Conservation (phyloP, 192 early-diverging fungal genomes). For the Coemansia sp. region DNA sequence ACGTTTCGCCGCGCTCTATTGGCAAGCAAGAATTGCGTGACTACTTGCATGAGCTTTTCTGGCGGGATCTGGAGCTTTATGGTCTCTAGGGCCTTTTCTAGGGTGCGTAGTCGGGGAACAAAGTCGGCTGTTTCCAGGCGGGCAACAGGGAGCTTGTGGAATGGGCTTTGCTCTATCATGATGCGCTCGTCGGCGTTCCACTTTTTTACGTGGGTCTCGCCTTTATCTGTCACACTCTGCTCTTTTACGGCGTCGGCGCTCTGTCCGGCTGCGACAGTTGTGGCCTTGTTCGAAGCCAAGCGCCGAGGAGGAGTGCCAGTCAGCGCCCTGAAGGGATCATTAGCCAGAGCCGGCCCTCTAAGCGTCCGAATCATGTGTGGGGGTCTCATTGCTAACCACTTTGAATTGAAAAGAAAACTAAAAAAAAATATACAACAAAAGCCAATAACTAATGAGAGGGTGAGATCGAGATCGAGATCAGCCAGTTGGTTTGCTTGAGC, state of each 20-base stretch:
- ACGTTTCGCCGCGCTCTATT: conserved; percentile 2
- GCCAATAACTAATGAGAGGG: no score
- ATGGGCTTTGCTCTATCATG: not conserved
- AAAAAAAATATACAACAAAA: no score
- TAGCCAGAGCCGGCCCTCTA: no score
- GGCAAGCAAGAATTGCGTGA: conserved; percentile 10
- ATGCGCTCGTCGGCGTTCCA: not conserved
- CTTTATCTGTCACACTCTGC: no score
- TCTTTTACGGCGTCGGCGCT: no score
- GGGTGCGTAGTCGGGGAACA: conserved; percentile 1
- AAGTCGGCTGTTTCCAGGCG: not conserved
- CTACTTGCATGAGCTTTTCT: conserved; percentile 12
- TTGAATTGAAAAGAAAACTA: no score
- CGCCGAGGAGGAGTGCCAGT: not conserved
- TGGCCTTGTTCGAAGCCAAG: not conserved
- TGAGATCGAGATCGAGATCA: not conserved
- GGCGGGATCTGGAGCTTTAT: conserved; percentile 8
- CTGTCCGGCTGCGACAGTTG: not conserved
- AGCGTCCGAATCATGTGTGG: no score
- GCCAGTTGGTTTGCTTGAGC: no score
- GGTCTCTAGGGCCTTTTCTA: conserved; percentile 9
- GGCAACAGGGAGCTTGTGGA: not conserved
- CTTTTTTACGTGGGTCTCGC: not conserved
- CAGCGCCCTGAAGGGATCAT: no score
- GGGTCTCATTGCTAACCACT: conserved; percentile 1